Conservation (phyloP, 2,329 filamentous ascomycete species). For the Penicillium sp. region DNA sequence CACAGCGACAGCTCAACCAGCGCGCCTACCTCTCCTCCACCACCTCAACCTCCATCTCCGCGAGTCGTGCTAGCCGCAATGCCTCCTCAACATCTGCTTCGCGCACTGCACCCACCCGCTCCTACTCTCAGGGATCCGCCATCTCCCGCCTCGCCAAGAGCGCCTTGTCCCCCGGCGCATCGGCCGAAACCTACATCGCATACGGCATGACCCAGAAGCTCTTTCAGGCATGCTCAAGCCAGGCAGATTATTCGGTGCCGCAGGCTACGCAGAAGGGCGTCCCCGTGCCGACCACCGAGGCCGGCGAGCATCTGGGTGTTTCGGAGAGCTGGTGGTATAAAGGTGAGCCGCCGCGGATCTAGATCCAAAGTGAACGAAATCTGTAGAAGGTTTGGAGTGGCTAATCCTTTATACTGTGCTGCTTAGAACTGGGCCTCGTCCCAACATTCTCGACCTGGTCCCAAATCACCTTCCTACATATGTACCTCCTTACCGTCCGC, state of each 20-base stretch:
- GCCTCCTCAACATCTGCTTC: background rate
- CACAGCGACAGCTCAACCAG: constrained; percentile 12
- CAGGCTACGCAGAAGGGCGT: constrained; percentile 66
- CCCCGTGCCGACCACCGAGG: constrained; percentile 68
- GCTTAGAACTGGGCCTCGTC: constrained; percentile 70
- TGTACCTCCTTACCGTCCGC: constrained; percentile 86
- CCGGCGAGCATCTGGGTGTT: constrained; percentile 80
- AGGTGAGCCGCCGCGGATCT: constrained; percentile 51
- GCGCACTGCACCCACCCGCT: constrained; percentile 5
- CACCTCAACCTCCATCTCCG: background rate
- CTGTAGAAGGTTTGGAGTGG: background rate
- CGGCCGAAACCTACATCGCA: constrained; percentile 72
- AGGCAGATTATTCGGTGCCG: constrained; percentile 76
- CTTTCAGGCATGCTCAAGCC: constrained; percentile 71
- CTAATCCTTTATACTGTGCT: background rate
- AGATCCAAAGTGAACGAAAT: background rate
- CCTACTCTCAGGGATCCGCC: constrained; percentile 22
- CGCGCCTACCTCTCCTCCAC: constrained; percentile 12
- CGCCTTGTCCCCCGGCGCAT: constrained; percentile 39
- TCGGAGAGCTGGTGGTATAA: constrained; percentile 79
- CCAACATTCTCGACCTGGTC: constrained; percentile 96
- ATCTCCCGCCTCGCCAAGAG: constrained; percentile 32
- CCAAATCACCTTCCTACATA: constrained; percentile 92
- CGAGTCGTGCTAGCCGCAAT: background rate
- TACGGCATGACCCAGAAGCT: constrained; percentile 77